A percentile compares a stretch with the other conserved stretches of the same genome.
Evolutionary conservation across 306 rosid genomes (phyloP).

Genomic region (Dryas octopetala): DNA sequence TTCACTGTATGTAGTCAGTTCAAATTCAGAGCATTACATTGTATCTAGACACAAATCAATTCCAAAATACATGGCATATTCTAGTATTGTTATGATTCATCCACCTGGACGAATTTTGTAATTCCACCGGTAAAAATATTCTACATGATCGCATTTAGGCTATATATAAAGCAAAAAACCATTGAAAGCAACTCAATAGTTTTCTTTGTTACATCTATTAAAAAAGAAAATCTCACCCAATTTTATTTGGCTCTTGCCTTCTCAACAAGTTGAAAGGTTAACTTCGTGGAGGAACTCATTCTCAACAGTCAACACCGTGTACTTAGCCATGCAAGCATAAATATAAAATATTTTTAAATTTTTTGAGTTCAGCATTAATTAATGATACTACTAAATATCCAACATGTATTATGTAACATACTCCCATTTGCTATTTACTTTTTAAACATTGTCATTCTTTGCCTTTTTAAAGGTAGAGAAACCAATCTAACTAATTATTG

Average conservation of each 20-base stretch:
- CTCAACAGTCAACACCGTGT: background rate
- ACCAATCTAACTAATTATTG: no score
- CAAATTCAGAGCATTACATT: no score
- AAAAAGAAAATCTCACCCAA: background rate
- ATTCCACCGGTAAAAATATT: background rate
- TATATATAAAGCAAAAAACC: background rate
- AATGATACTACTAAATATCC: background rate
- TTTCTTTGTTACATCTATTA: constrained; percentile 1
- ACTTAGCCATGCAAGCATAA: background rate
- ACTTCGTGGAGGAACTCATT: background rate
- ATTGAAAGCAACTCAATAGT: constrained; percentile 11
- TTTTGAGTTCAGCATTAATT: background rate
- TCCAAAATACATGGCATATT: no score
- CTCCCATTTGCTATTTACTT: no score
- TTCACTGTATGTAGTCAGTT: no score
- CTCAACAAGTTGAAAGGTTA: constrained; percentile 23
- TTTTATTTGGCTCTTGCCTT: constrained; percentile 23
- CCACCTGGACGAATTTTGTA: background rate
- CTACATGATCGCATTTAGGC: no score
- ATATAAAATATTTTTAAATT: background rate
- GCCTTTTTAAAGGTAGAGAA: no score
- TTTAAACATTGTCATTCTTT: no score
- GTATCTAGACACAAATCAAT: no score
- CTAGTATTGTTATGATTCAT: no score
- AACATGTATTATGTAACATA: background rate